Evolutionary conservation across 208 protist species (phyloP).

Genomic region (Trypanosomatidae sp.): DNA sequence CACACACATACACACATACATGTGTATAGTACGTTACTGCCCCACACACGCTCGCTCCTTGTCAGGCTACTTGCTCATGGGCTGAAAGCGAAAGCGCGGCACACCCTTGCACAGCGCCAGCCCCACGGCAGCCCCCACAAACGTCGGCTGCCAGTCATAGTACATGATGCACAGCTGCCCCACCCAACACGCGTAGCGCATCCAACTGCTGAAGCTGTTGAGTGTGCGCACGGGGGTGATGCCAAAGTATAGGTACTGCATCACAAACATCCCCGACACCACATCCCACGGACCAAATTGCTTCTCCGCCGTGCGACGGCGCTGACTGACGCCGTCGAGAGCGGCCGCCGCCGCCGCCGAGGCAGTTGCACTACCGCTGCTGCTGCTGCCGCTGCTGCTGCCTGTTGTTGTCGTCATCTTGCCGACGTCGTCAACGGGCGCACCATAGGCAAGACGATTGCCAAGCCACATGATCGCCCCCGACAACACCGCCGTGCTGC

Average conservation of each 20-base stretch:
- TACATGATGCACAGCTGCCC: conserved; percentile 76
- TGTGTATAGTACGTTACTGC: too few species aligned
- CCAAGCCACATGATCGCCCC: conserved; percentile 58
- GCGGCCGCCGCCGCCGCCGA: too few species aligned
- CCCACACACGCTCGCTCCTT: too few species aligned
- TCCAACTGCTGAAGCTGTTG: conserved; percentile 79
- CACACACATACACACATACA: too few species aligned
- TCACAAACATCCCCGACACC: conserved; percentile 62
- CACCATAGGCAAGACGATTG: conserved; percentile 43
- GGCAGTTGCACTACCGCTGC: too few species aligned
- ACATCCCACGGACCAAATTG: conserved; percentile 89
- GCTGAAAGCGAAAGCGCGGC: conserved; percentile 17
- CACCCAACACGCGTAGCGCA: conserved; percentile 81
- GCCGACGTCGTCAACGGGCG: background rate
- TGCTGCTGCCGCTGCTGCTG: background rate
- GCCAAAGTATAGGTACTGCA: conserved; percentile 65
- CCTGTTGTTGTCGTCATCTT: too few species aligned
- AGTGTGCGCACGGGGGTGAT: conserved; percentile 56
- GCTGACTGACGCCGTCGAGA: background rate
- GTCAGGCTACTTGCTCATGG: too few species aligned
- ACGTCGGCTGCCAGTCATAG: conserved; percentile 85
- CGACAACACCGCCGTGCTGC: conserved; percentile 45
- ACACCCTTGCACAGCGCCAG: conserved; percentile 52
- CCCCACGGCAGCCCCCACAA: conserved; percentile 55
- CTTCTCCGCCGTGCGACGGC: conserved; percentile 37